Conservation (phyloP, 305 asterid genomes). For the Stenogyne calaminthoides region DNA sequence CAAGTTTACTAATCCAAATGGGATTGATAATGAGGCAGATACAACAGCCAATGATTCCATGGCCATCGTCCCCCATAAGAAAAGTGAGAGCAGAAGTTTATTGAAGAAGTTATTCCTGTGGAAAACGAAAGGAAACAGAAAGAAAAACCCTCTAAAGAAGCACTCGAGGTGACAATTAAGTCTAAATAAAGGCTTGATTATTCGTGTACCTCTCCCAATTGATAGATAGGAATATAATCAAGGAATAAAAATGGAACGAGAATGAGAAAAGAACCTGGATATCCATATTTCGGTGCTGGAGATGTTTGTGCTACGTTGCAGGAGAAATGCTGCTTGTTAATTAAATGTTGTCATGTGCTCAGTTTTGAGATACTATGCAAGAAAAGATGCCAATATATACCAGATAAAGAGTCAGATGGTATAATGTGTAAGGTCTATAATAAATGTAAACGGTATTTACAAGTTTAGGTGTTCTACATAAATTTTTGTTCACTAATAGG, state of each 20-base stretch:
- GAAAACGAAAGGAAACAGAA: constrained; percentile 50
- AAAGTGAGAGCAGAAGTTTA: constrained; percentile 51
- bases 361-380: not conserved
- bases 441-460: not conserved
- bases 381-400: not conserved
- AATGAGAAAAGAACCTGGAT: constrained; percentile 8
- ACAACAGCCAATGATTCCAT: constrained; percentile 38
- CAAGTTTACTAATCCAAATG: constrained; percentile 33
- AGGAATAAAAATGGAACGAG: not conserved
- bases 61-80: constrained; percentile 65
- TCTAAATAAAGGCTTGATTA: constrained; percentile 23
- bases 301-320: not conserved
- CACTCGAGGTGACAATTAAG: constrained; percentile 19
- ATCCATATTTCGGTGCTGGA: not conserved
- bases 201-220: not conserved
- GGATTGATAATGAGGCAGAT: constrained; percentile 32
- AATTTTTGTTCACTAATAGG: not conserved
- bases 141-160: constrained; percentile 37
- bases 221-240: not conserved
- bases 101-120: constrained; percentile 58
- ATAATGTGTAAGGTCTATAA: not conserved
- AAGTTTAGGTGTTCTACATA: constrained; percentile 1
- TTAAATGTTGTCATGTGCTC: constrained; percentile 19
- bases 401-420: constrained; percentile 5
- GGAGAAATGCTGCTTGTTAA: constrained; percentile 12